phyloP scores from a whole-genome alignment of 2,329 filamentous ascomycete species.

The Scedosporium dehoogii region DNA sequence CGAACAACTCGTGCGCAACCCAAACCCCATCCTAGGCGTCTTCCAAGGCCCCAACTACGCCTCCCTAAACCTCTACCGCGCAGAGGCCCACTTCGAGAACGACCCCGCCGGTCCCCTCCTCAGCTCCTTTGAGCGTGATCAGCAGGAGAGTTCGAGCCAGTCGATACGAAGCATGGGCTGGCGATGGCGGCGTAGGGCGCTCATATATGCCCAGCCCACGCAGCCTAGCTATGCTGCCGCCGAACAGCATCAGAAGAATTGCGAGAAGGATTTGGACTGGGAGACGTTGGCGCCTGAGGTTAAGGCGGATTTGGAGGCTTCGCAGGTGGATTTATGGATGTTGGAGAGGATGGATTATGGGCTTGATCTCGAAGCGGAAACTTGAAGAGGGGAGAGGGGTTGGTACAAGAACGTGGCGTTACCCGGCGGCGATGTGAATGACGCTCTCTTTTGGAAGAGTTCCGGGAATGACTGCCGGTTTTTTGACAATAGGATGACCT shows the following conservation, averaged over 20 bases:
- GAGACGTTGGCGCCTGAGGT: conserved; percentile 12
- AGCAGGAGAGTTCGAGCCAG: conserved; percentile 29
- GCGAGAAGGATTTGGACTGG: conserved; percentile 18
- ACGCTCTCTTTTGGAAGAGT: no score
- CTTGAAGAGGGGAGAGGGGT: conserved; percentile 21
- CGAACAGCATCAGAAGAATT: conserved; percentile 17
- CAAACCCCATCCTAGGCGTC: conserved; percentile 39
- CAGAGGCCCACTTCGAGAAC: conserved; percentile 36
- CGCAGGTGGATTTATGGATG: conserved; percentile 17
- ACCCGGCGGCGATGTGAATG: no score
- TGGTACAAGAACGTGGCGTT: neutral
- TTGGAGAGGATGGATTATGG: conserved; percentile 8
- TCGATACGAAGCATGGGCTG: conserved; percentile 14
- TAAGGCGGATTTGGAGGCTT: conserved; percentile 11
- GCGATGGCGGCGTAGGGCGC: conserved; percentile 1
- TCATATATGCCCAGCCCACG: neutral
- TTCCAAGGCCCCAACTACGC: conserved; percentile 46
- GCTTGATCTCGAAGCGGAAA: conserved; percentile 20
- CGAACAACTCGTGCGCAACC: conserved; percentile 29
- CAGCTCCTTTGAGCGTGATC: conserved; percentile 29
- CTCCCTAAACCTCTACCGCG: conserved; percentile 32
- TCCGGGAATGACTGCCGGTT: no score
- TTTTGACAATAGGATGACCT: no score
- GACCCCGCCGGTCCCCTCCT: conserved; percentile 34
- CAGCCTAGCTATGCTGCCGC: conserved; percentile 6